Base-by-base conservation (phyloP, 805 yeast species). In the Candida oleophila region DNA sequence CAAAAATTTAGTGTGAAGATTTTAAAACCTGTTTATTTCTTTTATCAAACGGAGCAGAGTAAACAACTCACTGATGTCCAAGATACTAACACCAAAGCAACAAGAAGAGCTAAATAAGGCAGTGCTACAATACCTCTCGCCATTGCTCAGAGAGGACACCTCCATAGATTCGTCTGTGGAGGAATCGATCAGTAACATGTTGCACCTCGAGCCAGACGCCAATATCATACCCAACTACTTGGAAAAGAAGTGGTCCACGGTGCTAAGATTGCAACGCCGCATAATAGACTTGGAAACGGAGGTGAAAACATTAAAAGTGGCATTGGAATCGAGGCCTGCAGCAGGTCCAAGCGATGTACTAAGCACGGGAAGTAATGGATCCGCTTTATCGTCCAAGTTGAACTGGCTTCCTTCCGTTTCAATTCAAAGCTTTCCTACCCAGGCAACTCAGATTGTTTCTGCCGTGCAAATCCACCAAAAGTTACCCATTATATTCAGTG, bases 211-310 rank as follows among this genome's bases (percentile, higher is more conserved):
- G 22, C 60, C 55, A 44, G 55, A 59, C 9, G 57, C 73, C 9
- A 56, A 53, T 25, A 54, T 68, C 3, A 66, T 71, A 9, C 65
- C 71, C 42, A 60, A 69, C 51, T 73, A 71, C 49, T 67, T 89
- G 35, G 89, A 85, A 54, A 85, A 84, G 65, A 91, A 90, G 67
- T 91, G 97, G 97, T 75, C 85, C 0, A 83, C 96, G 0, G 92
- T 91, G 3, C 74, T 89, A 28, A 71, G 96, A 40, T 71, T 92
- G 25, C 97, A 92, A 65, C 78, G 82, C 51, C 77, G 80, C 55
- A 83, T 85, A 38, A 68, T 85, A 47, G 92, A 84, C 43, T 64
- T 89, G 38, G 96, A 91, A 57, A 65, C 74, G 16, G 84, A 82
- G 41, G 61, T 79, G 3, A 64, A 64, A 15, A 73, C 76, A 35